Conservation (phyloP, 2,329 filamentous ascomycete species). For the Fusarium piperis region DNA sequence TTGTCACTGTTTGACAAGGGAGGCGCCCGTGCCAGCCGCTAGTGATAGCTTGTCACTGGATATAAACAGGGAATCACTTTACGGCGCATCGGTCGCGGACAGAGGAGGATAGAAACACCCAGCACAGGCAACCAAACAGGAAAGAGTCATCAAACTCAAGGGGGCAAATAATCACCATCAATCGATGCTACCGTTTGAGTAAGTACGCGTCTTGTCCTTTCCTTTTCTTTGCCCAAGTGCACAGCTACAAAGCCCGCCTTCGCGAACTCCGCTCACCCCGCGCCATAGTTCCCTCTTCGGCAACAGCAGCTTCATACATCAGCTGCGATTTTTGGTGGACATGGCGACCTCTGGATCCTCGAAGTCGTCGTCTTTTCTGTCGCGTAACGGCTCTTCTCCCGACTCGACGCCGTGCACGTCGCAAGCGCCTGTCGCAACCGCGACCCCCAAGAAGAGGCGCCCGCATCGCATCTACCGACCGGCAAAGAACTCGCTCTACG, state of each 20-base stretch:
- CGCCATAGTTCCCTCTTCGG: slow-evolving; percentile 37
- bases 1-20: slow-evolving; percentile 36
- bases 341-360: slow-evolving; percentile 38
- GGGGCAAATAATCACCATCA: neutral
- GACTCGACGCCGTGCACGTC: slow-evolving; percentile 41
- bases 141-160: slow-evolving; percentile 25
- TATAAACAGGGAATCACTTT: slow-evolving; percentile 39
- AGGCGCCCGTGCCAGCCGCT: slow-evolving; percentile 41
- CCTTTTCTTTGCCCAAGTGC: neutral
- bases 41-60: slow-evolving; percentile 38
- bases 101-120: slow-evolving; percentile 22
- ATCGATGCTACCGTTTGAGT: slow-evolving; percentile 45
- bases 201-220: slow-evolving; percentile 19
- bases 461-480: slow-evolving; percentile 51
- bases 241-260: neutral
- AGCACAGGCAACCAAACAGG: slow-evolving; percentile 28
- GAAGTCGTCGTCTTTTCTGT: slow-evolving; percentile 12
- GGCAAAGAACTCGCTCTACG: slow-evolving; percentile 61
- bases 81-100: slow-evolving; percentile 38
- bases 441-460: slow-evolving; percentile 36
- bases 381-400: slow-evolving; percentile 20
- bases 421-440: slow-evolving; percentile 28
- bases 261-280: slow-evolving; percentile 18
- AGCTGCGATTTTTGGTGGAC: slow-evolving; percentile 44
- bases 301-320: slow-evolving; percentile 41